A percentile compares a stretch with the other conserved stretches of the same genome.
These are phyloP conservation scores for Sclerotinia subarctica DNA, from an alignment of 2,329 filamentous ascomycete genomes.

Conservation along the genomic window DNA sequence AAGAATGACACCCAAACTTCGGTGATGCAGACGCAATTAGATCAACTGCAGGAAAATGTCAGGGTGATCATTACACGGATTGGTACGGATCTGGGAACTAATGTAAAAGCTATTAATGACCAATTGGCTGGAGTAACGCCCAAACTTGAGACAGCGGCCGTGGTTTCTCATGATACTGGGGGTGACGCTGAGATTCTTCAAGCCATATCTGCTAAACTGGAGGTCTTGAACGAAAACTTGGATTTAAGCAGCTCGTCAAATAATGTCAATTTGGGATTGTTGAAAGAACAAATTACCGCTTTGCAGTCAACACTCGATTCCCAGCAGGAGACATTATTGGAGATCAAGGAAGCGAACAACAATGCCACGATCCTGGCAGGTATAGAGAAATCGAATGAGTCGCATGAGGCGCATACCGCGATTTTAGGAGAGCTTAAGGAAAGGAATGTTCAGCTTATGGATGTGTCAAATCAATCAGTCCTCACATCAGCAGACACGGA, in stretches of 20 bases:
- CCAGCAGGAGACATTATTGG: conserved; percentile 25
- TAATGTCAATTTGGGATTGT: conserved; percentile 22
- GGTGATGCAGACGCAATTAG: conserved; percentile 36
- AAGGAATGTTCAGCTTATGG: not conserved
- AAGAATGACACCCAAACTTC: conserved; percentile 31
- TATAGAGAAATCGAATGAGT: conserved; percentile 33
- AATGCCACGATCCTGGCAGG: conserved; percentile 32
- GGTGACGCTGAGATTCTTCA: conserved; percentile 28
- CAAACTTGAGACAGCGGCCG: not conserved
- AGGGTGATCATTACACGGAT: conserved; percentile 31
- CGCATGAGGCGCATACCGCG: conserved; percentile 30
- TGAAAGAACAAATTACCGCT: conserved; percentile 29
- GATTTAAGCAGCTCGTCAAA: conserved; percentile 25
- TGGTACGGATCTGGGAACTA: conserved; percentile 30
- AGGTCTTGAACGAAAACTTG: conserved; percentile 27
- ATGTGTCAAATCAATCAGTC: not conserved
- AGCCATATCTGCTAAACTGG: conserved; percentile 28
- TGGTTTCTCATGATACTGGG: conserved; percentile 8
- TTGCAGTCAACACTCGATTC: conserved; percentile 28
- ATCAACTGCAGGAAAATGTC: conserved; percentile 36
- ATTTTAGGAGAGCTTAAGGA: conserved; percentile 26
- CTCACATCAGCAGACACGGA: not conserved
- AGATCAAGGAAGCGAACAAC: conserved; percentile 27
- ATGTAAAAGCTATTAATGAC: conserved; percentile 31
- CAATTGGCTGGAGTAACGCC: conserved; percentile 14